Evolutionary conservation across 768 basidiomycete species (phyloP).

Genomic region (Auriculariales sp.): DNA sequence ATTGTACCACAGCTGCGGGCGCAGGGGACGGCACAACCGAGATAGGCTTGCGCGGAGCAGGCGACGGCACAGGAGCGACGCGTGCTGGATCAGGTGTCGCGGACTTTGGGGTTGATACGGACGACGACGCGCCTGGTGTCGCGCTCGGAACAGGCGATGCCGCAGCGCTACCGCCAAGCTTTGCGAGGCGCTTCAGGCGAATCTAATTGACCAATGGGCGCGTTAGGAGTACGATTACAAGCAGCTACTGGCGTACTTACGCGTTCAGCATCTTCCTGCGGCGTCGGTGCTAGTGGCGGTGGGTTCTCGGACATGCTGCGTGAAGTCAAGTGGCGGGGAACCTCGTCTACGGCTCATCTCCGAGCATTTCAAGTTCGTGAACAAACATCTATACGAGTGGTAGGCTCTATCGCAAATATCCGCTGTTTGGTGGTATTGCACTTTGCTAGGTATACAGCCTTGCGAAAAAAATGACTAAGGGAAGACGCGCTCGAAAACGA

Average conservation of each 20-base stretch:
- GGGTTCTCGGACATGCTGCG: neutral
- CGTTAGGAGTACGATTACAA: neutral
- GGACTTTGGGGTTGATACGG: slow-evolving; percentile 22
- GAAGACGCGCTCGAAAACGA: too few relatives aligned
- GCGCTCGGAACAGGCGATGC: too few relatives aligned
- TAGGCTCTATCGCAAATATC: too few relatives aligned
- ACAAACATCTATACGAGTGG: too few relatives aligned
- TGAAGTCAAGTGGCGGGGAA: too few relatives aligned
- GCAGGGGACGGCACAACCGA: slow-evolving; percentile 17
- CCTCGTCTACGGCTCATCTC: too few relatives aligned
- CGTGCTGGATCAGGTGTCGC: slow-evolving; percentile 16
- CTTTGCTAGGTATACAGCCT: too few relatives aligned
- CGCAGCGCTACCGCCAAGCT: slow-evolving; percentile 41
- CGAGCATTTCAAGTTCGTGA: too few relatives aligned
- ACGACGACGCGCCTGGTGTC: slow-evolving; percentile 23
- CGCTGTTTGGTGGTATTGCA: too few relatives aligned
- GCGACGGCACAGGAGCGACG: slow-evolving; percentile 9
- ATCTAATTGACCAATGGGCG: slow-evolving; percentile 37
- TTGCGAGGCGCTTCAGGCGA: slow-evolving; percentile 81
- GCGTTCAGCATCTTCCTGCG: slow-evolving; percentile 58
- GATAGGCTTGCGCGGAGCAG: slow-evolving; percentile 10
- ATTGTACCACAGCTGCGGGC: slow-evolving; percentile 23
- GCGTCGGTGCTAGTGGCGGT: neutral
- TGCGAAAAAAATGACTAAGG: too few relatives aligned
- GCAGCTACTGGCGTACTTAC: slow-evolving; percentile 25